Conservation (phyloP, 768 basidiomycete species). For the Grammothele lineata region DNA sequence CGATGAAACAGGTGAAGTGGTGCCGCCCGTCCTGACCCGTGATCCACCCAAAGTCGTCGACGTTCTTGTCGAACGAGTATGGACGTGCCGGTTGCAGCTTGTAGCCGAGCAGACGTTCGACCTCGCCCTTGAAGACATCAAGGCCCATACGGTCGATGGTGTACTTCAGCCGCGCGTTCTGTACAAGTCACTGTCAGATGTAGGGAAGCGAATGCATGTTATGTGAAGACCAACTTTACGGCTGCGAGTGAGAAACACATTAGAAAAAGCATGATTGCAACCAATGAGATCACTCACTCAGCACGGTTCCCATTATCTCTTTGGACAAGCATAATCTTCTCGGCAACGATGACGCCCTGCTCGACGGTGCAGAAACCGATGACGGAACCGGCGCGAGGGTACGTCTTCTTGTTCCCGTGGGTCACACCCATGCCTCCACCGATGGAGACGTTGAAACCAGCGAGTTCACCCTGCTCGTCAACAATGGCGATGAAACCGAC, state of each 20-base stretch:
- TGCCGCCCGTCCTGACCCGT: constrained; percentile 83
- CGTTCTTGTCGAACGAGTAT: constrained; percentile 81
- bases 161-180: constrained; percentile 93
- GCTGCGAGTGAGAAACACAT: constrained; percentile 19
- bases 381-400: constrained; percentile 82
- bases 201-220: neutral
- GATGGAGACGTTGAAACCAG: constrained; percentile 90
- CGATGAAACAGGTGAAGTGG: constrained; percentile 92
- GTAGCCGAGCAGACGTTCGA: constrained; percentile 86
- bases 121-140: constrained; percentile 80
- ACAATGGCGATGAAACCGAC: constrained; percentile 96
- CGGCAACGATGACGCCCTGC: constrained; percentile 81
- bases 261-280: neutral
- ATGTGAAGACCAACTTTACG: constrained; percentile 28
- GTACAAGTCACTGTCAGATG: no score
- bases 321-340: constrained; percentile 91
- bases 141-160: constrained; percentile 96
- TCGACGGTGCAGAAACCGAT: constrained; percentile 92
- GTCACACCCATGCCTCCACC: constrained; percentile 99
- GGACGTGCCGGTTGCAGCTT: constrained; percentile 66
- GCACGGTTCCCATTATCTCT: constrained; percentile 92
- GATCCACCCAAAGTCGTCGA: constrained; percentile 94
- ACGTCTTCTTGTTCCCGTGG: constrained; percentile 98
- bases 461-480: constrained; percentile 65
- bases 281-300: constrained; percentile 55